phyloP scores from a whole-genome alignment of 2,329 filamentous ascomycete species.

The Diaporthe longicolla region DNA sequence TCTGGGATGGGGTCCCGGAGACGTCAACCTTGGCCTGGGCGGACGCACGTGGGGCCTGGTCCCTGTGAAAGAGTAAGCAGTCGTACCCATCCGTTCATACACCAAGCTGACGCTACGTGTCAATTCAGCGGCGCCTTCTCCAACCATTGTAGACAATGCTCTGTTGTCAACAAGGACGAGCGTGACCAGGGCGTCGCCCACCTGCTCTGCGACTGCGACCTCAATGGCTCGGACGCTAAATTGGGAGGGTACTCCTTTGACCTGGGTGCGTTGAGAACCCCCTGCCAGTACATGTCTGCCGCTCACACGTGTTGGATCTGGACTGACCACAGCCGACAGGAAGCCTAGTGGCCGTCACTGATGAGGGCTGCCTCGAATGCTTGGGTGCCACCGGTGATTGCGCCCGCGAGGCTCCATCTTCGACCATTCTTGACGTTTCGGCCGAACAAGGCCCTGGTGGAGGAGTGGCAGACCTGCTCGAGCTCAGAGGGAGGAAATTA shows the following conservation, averaged over 20 bases:
- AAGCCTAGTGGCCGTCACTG: constrained; percentile 17
- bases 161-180: constrained; percentile 23
- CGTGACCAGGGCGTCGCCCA: constrained; percentile 6
- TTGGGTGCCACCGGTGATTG: constrained; percentile 14
- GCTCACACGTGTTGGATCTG: not conserved
- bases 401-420: not conserved
- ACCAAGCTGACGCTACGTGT: not conserved
- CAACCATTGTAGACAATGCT: constrained; percentile 27
- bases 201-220: constrained; percentile 34
- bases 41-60: not conserved
- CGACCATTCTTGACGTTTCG: not conserved
- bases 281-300: not conserved
- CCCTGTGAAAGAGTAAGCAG: constrained; percentile 28
- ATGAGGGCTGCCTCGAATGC: constrained; percentile 36
- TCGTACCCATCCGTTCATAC: not conserved
- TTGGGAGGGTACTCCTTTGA: constrained; percentile 27
- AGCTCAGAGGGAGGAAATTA: not conserved
- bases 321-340: constrained; percentile 18
- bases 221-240: not conserved
- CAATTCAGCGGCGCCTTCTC: constrained; percentile 30
- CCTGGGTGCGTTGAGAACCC: constrained; percentile 31
- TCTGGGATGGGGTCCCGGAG: constrained; percentile 31
- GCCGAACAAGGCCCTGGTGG: not conserved
- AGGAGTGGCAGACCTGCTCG: not conserved
- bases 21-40: not conserved